Percentiles rank a stretch among this genome's conserved stretches.
Evolutionary conservation across 768 basidiomycete species (phyloP).

Genomic region (Agrocybe pediades): DNA sequence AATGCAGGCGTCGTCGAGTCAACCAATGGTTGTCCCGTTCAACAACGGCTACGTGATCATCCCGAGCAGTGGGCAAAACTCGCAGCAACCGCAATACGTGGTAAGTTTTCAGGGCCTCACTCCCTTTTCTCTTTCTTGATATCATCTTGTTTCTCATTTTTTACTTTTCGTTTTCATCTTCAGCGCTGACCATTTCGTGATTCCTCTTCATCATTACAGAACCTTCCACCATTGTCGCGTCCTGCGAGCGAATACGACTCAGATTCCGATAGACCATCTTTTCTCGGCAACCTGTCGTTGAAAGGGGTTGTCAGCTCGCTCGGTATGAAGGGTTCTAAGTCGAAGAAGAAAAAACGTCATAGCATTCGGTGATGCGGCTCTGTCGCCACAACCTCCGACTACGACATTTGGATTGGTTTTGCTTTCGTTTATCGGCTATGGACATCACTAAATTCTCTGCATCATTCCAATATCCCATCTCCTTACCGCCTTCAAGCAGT

Average conservation of each 20-base stretch:
- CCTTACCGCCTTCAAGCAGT: too few relatives aligned
- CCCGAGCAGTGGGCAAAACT: conserved; percentile 10
- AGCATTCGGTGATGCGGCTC: neutral
- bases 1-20: conserved; percentile 3
- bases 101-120: conserved; percentile 3
- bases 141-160: neutral
- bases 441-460: too few relatives aligned
- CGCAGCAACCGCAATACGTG: conserved; percentile 9
- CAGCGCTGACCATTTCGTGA: conserved; percentile 4
- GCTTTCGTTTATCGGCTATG: too few relatives aligned
- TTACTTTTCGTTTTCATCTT: neutral
- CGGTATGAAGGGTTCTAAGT: neutral
- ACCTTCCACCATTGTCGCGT: neutral
- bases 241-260: neutral
- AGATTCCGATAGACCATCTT: neutral
- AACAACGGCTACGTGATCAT: conserved; percentile 15
- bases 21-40: conserved; percentile 12
- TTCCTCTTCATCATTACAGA: neutral
- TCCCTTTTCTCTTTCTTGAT: neutral
- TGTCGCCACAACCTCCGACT: too few relatives aligned
- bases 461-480: too few relatives aligned
- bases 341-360: conserved; percentile 5
- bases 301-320: neutral
- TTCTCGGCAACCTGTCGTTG: neutral
- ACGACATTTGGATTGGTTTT: too few relatives aligned